Conservation (phyloP, 306 rosid species). For the Senna tora region DNA sequence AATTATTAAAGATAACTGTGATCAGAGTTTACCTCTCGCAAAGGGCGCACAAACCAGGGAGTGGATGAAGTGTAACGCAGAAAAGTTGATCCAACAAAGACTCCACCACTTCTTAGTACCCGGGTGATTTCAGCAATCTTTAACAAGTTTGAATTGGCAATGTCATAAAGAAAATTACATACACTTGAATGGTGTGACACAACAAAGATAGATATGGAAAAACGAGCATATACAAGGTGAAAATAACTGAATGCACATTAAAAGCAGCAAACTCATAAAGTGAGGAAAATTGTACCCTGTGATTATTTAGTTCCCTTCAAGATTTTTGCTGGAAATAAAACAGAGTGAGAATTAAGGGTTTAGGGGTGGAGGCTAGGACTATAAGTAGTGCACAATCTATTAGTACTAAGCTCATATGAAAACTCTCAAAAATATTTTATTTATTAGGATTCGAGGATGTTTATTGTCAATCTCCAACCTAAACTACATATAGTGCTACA, state of each 20-base stretch:
- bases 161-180: slow-evolving; percentile 26
- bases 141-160: slow-evolving; percentile 15
- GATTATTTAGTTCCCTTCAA: not conserved
- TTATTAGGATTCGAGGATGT: not conserved
- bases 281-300: not conserved
- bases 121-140: slow-evolving; percentile 78
- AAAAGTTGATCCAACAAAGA: slow-evolving; percentile 90
- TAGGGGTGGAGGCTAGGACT: not conserved
- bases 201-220: slow-evolving; percentile 1
- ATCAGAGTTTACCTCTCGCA: slow-evolving; percentile 60
- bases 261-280: not conserved
- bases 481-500: not conserved
- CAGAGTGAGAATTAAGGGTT: not conserved
- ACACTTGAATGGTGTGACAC: not conserved
- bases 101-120: slow-evolving; percentile 74
- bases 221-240: not conserved
- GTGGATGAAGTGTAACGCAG: slow-evolving; percentile 71
- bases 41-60: slow-evolving; percentile 54
- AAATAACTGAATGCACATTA: not conserved
- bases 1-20: slow-evolving; percentile 17
- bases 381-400: not conserved
- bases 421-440: slow-evolving; percentile 5
- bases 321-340: not conserved
- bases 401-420: not conserved
- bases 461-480: slow-evolving; percentile 4